Evolutionary conservation across 495 filamentous ascomycete species (phyloP).

Genomic region (Immersiella caudata): DNA sequence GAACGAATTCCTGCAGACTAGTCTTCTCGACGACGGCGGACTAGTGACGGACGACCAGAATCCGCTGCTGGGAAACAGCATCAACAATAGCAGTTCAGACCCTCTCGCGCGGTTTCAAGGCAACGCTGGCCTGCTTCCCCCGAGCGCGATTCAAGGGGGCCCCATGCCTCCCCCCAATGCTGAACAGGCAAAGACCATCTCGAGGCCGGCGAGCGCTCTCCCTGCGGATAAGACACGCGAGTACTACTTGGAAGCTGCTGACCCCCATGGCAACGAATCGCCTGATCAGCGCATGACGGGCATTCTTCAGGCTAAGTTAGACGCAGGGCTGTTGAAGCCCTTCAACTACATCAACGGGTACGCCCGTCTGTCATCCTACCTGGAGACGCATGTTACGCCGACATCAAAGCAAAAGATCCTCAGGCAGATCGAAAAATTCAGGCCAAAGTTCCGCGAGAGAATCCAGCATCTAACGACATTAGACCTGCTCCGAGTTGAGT

Average conservation of each 20-base stretch:
- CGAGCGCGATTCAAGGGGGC: constrained; percentile 41
- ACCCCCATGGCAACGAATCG: constrained; percentile 86
- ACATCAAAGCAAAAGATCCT: constrained; percentile 84
- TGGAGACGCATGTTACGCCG: constrained; percentile 82
- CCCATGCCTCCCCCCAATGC: constrained; percentile 52
- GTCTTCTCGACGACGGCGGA: constrained; percentile 76
- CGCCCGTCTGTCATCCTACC: constrained; percentile 81
- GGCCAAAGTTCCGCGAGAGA: constrained; percentile 93
- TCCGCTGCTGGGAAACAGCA: constrained; percentile 41
- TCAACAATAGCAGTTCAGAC: constrained; percentile 28
- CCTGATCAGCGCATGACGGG: constrained; percentile 96
- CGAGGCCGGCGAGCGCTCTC: constrained; percentile 60
- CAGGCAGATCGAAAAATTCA: constrained; percentile 85
- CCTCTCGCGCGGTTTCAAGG: constrained; percentile 34
- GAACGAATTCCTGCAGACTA: constrained; percentile 91
- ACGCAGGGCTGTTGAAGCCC: constrained; percentile 89
- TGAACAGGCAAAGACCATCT: constrained; percentile 58
- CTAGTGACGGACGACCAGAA: constrained; percentile 63
- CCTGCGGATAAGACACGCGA: constrained; percentile 83
- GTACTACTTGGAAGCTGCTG: constrained; percentile 96
- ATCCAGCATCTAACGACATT: constrained; percentile 89
- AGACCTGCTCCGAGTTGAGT: constrained; percentile 90
- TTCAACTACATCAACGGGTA: constrained; percentile 99
- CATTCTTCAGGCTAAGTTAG: constrained; percentile 90
- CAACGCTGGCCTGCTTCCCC: constrained; percentile 46